Conservation (phyloP, 805 yeast genomes). For the Candida mattraensis region DNA sequence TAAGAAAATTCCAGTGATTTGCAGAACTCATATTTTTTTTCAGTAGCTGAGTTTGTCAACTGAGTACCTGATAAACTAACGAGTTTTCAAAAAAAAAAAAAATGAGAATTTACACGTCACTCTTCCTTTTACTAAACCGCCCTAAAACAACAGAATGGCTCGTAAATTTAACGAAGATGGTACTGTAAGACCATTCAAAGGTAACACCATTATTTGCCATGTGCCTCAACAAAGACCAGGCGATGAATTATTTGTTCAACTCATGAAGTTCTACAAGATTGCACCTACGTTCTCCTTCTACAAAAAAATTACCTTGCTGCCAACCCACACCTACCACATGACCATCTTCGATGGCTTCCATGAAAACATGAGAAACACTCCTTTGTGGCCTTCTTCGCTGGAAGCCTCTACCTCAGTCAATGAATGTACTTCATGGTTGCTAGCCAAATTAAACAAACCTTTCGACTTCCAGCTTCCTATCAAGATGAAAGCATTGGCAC, state of each 20-base stretch:
- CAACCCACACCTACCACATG: constrained; percentile 19
- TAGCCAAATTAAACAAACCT: constrained; percentile 8
- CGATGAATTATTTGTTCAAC: constrained; percentile 12
- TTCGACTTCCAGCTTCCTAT: constrained; percentile 16
- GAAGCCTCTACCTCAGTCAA: constrained; percentile 17
- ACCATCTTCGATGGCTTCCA: constrained; percentile 20
- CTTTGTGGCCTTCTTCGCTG: constrained; percentile 17
- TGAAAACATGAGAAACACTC: constrained; percentile 15
- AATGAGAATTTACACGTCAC: too few species aligned
- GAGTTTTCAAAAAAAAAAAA: too few species aligned
- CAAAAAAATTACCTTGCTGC: constrained; percentile 20
- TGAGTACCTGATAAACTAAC: too few species aligned
- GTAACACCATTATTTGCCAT: constrained; percentile 21
- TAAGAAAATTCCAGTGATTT: too few species aligned
- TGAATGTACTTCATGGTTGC: constrained; percentile 17
- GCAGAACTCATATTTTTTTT: too few species aligned
- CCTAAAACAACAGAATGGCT: constrained; percentile 11
- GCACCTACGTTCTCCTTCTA: constrained; percentile 13
- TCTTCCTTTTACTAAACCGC: too few species aligned
- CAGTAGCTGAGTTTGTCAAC: too few species aligned
- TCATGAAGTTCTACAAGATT: constrained; percentile 16
- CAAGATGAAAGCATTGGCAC: constrained; percentile 12
- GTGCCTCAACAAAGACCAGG: constrained; percentile 20
- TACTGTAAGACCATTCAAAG: constrained; percentile 16
- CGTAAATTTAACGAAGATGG: constrained; percentile 19